phyloP scores from a whole-genome alignment of 164 flowering plant species.

The Sedum album region DNA sequence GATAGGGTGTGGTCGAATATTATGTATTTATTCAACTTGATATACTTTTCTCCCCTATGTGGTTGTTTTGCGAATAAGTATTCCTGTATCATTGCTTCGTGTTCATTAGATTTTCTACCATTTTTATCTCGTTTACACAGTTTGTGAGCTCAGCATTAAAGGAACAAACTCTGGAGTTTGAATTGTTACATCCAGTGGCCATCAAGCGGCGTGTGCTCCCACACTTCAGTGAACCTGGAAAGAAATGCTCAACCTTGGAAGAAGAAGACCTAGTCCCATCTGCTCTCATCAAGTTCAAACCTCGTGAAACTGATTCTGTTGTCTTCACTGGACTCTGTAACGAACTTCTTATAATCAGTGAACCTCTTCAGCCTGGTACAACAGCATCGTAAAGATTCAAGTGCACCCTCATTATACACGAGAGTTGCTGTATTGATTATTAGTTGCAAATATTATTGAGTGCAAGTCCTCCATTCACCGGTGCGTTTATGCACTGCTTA shows the following conservation, averaged over 20 bases:
- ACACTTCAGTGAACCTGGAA: constrained; percentile 37
- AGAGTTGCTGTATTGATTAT: not conserved
- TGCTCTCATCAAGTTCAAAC: constrained; percentile 81
- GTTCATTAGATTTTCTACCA: not conserved
- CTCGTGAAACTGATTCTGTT: constrained; percentile 65
- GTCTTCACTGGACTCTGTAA: constrained; percentile 80
- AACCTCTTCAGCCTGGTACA: constrained; percentile 38
- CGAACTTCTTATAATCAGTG: constrained; percentile 72
- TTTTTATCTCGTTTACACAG: constrained; percentile 24
- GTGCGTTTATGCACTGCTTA: no score
- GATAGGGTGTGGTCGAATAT: no score
- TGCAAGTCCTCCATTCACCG: no score
- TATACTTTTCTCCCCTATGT: no score
- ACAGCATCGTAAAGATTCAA: not conserved
- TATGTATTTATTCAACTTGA: no score
- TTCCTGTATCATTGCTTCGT: not conserved
- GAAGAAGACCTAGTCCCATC: constrained; percentile 91
- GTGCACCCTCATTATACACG: not conserved
- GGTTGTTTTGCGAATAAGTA: not conserved
- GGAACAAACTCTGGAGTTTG: constrained; percentile 73
- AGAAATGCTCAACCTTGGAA: constrained; percentile 43
- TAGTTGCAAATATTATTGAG: no score
- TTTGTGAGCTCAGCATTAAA: constrained; percentile 78
- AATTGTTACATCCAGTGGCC: constrained; percentile 59
- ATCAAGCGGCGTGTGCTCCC: constrained; percentile 68